A percentile compares a stretch with the other conserved stretches of the same genome.
Evolutionary conservation across 2,329 filamentous ascomycete species (phyloP).

Genomic region (Colletotrichum sp.): DNA sequence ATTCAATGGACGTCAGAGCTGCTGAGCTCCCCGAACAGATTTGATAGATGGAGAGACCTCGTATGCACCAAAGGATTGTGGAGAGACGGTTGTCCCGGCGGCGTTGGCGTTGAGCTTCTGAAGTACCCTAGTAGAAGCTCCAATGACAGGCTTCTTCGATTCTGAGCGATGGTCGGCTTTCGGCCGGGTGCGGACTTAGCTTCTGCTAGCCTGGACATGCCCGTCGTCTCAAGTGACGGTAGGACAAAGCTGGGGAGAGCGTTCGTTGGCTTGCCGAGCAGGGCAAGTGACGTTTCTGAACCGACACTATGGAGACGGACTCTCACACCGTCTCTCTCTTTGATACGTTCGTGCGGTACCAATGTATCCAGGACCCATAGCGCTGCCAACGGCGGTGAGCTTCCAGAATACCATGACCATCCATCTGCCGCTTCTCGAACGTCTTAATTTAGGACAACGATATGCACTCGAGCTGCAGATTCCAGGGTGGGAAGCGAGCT

Average conservation of each 20-base stretch:
- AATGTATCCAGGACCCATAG: not conserved
- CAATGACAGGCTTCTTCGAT: not conserved
- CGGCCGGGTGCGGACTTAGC: not conserved
- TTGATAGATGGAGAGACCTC: not conserved
- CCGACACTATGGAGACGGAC: not conserved
- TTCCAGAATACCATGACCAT: slow-evolving; percentile 10
- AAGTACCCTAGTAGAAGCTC: not conserved
- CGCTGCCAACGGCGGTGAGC: slow-evolving; percentile 10
- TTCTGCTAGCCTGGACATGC: not conserved
- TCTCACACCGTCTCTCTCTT: not conserved
- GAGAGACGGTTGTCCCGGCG: not conserved
- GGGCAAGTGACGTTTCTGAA: not conserved
- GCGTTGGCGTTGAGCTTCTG: not conserved
- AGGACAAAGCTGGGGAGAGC: not conserved
- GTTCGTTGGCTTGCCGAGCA: not conserved
- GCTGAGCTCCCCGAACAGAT: not conserved
- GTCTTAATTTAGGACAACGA: slow-evolving; percentile 7
- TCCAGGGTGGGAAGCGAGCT: not conserved
- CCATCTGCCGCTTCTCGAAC: slow-evolving; percentile 16
- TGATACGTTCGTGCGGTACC: not conserved
- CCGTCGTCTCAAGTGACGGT: slow-evolving; percentile 5
- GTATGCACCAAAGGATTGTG: not conserved
- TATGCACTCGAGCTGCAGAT: not conserved
- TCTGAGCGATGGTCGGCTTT: not conserved
- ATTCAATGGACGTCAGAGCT: not conserved